Percentiles rank a stretch among this genome's conserved stretches.
Conservation (phyloP, 805 yeast species). For the Yarrowia sp. region DNA sequence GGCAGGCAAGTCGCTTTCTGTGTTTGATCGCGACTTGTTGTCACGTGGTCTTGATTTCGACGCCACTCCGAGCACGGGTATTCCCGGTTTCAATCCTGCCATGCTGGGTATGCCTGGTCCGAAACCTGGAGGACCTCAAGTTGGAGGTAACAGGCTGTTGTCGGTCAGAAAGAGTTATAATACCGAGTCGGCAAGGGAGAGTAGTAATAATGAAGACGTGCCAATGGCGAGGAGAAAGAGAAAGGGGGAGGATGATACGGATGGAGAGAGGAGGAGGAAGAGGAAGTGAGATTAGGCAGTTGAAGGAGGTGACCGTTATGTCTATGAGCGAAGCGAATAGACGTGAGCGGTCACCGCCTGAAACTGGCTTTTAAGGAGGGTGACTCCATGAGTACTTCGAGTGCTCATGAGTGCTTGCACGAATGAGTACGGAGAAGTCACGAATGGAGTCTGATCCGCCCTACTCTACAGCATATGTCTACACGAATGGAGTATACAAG, state of each 20-base stretch:
- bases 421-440: too few species aligned
- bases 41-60: slow-evolving; percentile 56
- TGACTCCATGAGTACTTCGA: too few species aligned
- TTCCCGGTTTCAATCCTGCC: slow-evolving; percentile 72
- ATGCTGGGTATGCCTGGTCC: slow-evolving; percentile 42
- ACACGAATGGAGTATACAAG: too few species aligned
- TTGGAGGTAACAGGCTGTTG: slow-evolving; percentile 15
- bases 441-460: too few species aligned
- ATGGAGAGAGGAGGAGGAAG: slow-evolving; percentile 10
- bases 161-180: slow-evolving; percentile 1
- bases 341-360: too few species aligned
- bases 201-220: slow-evolving; percentile 20
- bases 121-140: background rate
- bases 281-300: slow-evolving; percentile 9
- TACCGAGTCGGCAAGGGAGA: slow-evolving; percentile 20
- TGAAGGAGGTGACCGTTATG: background rate
- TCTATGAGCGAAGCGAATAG: too few species aligned
- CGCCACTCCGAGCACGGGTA: slow-evolving; percentile 63
- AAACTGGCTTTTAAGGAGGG: too few species aligned
- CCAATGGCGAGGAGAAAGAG: slow-evolving; percentile 17
- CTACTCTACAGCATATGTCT: too few species aligned
- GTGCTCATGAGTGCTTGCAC: too few species aligned
- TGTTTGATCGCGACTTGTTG: slow-evolving; percentile 51
- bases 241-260: slow-evolving; percentile 17
- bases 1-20: slow-evolving; percentile 46